These are phyloP conservation scores for Cicer bijugum DNA, from an alignment of 306 rosid genomes.

Conservation along the genomic window DNA sequence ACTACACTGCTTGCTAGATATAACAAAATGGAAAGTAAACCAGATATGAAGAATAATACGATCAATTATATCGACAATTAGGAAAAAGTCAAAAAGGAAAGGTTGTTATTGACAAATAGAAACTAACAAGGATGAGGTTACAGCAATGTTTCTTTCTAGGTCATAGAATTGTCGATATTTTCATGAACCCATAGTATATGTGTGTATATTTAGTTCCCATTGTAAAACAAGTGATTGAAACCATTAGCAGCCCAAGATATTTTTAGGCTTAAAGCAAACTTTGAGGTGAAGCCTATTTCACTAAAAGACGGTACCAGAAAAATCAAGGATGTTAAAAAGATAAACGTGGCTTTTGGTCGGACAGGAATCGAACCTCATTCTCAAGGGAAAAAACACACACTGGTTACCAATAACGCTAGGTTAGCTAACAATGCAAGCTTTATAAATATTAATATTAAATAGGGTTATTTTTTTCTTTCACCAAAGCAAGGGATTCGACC, in stretches of 20 bases:
- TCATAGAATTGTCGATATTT: not conserved
- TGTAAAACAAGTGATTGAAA: not conserved
- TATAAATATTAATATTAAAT: not conserved
- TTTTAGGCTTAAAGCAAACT: not conserved
- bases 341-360: not conserved
- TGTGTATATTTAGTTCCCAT: not conserved
- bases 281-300: not conserved
- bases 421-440: not conserved
- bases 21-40: conserved; percentile 24
- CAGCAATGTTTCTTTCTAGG: not conserved
- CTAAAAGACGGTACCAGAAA: not conserved
- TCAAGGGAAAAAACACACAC: not conserved
- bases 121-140: not conserved
- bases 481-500: not conserved
- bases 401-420: not conserved
- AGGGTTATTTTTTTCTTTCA: not conserved
- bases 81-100: not conserved
- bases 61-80: not conserved
- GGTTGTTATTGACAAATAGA: not conserved
- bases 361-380: not conserved
- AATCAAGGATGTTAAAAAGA: not conserved
- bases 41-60: not conserved
- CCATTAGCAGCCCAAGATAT: not conserved
- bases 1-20: not conserved
- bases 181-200: not conserved